Evolutionary conservation across 352 stramenopile species (phyloP), one percentile per base, ranked within the genome.

Genomic region (Salisapilia sapeloensis): DNA sequence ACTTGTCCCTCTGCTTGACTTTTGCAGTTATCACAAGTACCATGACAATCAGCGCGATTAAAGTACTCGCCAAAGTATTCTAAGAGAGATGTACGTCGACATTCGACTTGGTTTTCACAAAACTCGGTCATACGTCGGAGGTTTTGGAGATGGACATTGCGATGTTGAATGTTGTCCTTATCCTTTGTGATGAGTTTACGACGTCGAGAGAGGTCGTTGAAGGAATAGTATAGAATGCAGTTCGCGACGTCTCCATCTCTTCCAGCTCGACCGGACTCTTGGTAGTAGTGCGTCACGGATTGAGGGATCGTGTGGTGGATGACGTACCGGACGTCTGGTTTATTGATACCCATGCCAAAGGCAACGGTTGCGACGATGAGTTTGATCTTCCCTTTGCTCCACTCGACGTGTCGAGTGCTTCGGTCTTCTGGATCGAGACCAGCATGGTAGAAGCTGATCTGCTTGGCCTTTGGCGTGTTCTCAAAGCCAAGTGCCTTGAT

Each of bases 31-130:
- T 91, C 76, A 25, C 76, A 91, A 20, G 76, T 91, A 38, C 58
- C 45, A 16, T 69, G 54, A 32, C 76, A 91, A 21, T 76, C 48
- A 4, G 65, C 56, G 23, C 53, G 79, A 1, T 56, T 63, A 49
- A 91, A 91, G 42, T 91, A 72, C 30, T 91, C 76, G n/a, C 76
- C 76, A 48, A 91, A 91, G 42, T 89, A 91, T 46, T 87, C 76
- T 6, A 91, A 45, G 20, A 91, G 42, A 15, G 64, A 78, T 18
- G 72, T 89, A 33, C 76, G 61, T 6, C 76, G 60, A 34, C 76
- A 91, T 44, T 91, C 76, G 4, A 87, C 54, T 53, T 90, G 71
- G 33, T 91, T 91, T 38, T 91, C 76, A 38, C 76, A 91, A 42
- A 89, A 91, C 40, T 89, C 69, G 0, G 61, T 67, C 64, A 91